Evolutionary conservation across 768 basidiomycete species (phyloP).

Genomic region (Termitomyces sp.): DNA sequence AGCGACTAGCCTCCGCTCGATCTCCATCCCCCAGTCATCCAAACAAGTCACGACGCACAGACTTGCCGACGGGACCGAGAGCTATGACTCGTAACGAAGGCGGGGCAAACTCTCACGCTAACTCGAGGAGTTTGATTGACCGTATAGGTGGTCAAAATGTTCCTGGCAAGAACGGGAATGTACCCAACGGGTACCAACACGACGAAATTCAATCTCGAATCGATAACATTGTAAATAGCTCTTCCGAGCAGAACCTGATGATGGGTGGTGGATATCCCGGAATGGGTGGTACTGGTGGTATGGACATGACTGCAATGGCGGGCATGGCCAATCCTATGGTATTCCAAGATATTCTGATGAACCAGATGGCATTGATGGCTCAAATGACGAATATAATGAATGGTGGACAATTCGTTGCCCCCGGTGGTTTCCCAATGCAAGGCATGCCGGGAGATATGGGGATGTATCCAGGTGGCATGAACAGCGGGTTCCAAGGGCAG

Average conservation of each 20-base stretch:
- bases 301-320: slow-evolving; percentile 65
- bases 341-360: slow-evolving; percentile 90
- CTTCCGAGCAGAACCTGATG: slow-evolving; percentile 56
- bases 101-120: slow-evolving; percentile 18
- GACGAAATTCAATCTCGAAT: slow-evolving; percentile 81
- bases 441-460: slow-evolving; percentile 53
- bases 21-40: slow-evolving; percentile 66
- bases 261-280: slow-evolving; percentile 44
- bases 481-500: slow-evolving; percentile 34
- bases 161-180: slow-evolving; percentile 28
- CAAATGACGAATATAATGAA: slow-evolving; percentile 88
- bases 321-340: slow-evolving; percentile 63
- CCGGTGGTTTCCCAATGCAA: slow-evolving; percentile 60
- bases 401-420: slow-evolving; percentile 51
- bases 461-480: slow-evolving; percentile 41
- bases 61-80: slow-evolving; percentile 81
- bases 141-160: slow-evolving; percentile 64
- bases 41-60: slow-evolving; percentile 69
- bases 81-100: slow-evolving; percentile 63
- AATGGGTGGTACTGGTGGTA: slow-evolving; percentile 35
- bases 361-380: slow-evolving; percentile 90
- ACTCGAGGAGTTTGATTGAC: slow-evolving; percentile 71
- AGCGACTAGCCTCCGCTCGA: slow-evolving; percentile 61
- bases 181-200: slow-evolving; percentile 35
- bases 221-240: slow-evolving; percentile 66